Evolutionary conservation across 441 rosid species (phyloP).

Genomic region (Pelargonium myrrhifolium): DNA sequence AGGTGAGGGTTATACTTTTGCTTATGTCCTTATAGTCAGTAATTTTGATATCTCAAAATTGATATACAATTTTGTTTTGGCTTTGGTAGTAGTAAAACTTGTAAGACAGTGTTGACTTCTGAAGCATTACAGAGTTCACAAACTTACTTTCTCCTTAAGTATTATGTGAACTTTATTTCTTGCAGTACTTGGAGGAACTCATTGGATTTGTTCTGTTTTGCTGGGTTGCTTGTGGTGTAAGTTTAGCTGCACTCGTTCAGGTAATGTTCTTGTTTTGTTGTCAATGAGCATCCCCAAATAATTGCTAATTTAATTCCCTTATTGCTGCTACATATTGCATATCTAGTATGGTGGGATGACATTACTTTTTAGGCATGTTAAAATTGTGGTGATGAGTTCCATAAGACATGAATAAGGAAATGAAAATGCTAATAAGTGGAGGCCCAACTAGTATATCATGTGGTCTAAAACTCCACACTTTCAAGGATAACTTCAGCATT

Average conservation of each 20-base stretch:
- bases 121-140: slow-evolving; percentile 6
- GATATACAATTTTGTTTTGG: not conserved
- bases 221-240: slow-evolving; percentile 91
- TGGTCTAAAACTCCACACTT: too few species aligned
- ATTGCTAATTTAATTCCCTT: not conserved
- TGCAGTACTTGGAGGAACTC: slow-evolving; percentile 93
- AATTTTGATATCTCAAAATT: slow-evolving; percentile 1
- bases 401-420: not conserved
- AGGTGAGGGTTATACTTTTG: slow-evolving; percentile 38
- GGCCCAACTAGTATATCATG: too few species aligned
- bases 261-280: slow-evolving; percentile 34
- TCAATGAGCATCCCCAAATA: not conserved
- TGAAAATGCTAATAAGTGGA: not conserved
- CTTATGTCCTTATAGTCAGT: not conserved
- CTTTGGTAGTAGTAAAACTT: slow-evolving; percentile 1
- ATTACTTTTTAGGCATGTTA: not conserved
- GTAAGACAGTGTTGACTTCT: not conserved
- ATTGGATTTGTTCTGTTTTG: slow-evolving; percentile 71
- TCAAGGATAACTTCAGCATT: too few species aligned
- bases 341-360: not conserved
- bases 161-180: slow-evolving; percentile 9
- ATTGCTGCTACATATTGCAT: not conserved
- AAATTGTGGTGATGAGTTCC: not conserved
- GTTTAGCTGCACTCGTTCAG: slow-evolving; percentile 85
- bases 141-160: not conserved